Conservation (phyloP, 2,329 filamentous ascomycete genomes). For the Alternaria tenuissima region DNA sequence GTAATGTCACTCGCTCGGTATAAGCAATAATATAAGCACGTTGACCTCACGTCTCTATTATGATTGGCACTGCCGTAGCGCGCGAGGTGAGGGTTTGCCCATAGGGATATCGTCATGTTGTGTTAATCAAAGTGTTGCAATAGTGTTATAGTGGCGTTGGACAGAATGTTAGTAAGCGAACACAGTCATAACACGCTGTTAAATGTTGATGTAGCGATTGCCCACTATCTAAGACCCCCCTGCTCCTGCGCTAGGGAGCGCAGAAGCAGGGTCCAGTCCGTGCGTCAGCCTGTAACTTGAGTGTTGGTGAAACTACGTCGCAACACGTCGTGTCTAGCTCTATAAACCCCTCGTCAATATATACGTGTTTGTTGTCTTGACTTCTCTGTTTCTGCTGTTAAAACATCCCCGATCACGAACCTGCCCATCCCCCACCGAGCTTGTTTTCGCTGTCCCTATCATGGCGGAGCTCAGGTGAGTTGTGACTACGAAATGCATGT, state of each 20-base stretch:
- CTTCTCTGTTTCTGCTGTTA: background rate
- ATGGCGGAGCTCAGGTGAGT: conserved; percentile 50
- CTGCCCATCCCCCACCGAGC: background rate
- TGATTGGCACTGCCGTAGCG: background rate
- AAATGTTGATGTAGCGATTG: too few species aligned
- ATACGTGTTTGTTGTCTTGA: background rate
- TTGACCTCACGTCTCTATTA: background rate
- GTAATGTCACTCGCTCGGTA: conserved; percentile 29
- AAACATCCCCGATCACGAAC: background rate
- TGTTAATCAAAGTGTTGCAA: too few species aligned
- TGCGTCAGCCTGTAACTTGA: background rate
- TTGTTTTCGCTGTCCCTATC: background rate
- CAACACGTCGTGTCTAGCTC: conserved; percentile 9
- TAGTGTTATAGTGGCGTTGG: too few species aligned
- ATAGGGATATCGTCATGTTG: too few species aligned
- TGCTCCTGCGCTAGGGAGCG: background rate
- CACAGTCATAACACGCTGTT: too few species aligned
- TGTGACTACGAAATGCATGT: background rate
- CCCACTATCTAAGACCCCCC: too few species aligned
- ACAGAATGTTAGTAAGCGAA: too few species aligned
- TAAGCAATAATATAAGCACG: conserved; percentile 22
- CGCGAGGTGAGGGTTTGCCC: too few species aligned
- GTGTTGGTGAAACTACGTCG: conserved; percentile 16
- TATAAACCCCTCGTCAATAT: background rate
- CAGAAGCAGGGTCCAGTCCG: background rate